Base-by-base conservation (phyloP, 371 early-diverging fungal genomes). In the Apophysomyces trapeziformis region DNA sequence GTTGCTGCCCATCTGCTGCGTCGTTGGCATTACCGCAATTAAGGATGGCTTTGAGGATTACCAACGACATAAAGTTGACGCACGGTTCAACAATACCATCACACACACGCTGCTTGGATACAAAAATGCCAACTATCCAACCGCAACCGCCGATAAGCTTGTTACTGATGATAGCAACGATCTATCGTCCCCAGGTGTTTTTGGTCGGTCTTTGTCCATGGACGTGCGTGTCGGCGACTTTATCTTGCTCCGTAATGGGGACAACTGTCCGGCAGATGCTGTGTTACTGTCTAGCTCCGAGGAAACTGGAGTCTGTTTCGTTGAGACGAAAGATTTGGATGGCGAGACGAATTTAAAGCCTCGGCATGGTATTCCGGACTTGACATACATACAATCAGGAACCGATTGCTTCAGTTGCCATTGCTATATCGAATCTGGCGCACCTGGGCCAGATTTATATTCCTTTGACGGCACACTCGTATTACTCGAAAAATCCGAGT, bases 21-120 rank as follows among this genome's bases (percentile, higher is more conserved):
- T 99, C 6, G 87, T 99, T 18, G 79, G 82, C 16, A 90, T 95
- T 54, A 95, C 97, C 0, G 98, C 96, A 13, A 68, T 95, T 66
- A 99, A 99, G 78, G 99, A 99, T 74, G 99, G 87, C 6, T 85
- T 99, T 58, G 99, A 99, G 78, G 99, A 99, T 78, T 93, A 90
- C 73, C 92, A 93, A 66, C 89, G 99, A 26, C 97, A 97, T 72
- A 84, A 90, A 63, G 85, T 93, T 4, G 99, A 99, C 75, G 82
- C 87, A 8, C 84, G 87, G 57, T 92, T 93, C 58, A 99, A 99
- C 80, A 85, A 88, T 61, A 87, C 91, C 37, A 79, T 80, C 32
- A 87, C 93, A 8, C 85, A 85, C 54, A 85, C 89, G 16, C 83
- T 98, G 12, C 68, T 80, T 35, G 89, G 92, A 58, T 90, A 91